Conservation (phyloP, 306 rosid genomes). For the Inga oerstediana region DNA sequence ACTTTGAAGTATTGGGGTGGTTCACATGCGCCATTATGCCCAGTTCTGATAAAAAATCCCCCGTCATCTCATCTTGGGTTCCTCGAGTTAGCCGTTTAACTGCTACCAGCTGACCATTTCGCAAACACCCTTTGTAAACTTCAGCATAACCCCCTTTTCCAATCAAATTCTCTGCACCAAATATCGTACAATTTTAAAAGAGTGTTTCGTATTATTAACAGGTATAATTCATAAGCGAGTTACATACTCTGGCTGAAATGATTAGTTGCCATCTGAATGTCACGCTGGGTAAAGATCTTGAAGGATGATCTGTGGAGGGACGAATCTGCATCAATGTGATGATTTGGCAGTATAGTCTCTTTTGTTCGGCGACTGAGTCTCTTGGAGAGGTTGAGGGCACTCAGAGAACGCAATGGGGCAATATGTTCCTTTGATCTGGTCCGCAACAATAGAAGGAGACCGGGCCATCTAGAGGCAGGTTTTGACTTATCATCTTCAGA, state of each 20-base stretch:
- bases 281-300: conserved; percentile 75
- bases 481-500: conserved; percentile 44
- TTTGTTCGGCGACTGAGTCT: conserved; percentile 74
- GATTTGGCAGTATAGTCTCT: conserved; percentile 53
- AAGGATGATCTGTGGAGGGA: conserved; percentile 63
- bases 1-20: conserved; percentile 83
- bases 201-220: conserved; percentile 4
- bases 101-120: conserved; percentile 74
- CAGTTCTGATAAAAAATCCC: conserved; percentile 81
- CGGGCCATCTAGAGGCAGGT: conserved; percentile 53
- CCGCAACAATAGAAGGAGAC: conserved; percentile 53
- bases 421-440: conserved; percentile 56
- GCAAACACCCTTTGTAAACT: conserved; percentile 83
- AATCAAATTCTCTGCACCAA: conserved; percentile 77
- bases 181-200: neutral
- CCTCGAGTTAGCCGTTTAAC: conserved; percentile 77
- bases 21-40: conserved; percentile 93
- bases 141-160: conserved; percentile 99
- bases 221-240: neutral
- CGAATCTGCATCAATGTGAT: conserved; percentile 44
- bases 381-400: conserved; percentile 54
- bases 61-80: conserved; percentile 71
- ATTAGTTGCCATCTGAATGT: conserved; percentile 73
- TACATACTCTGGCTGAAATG: conserved; percentile 69
- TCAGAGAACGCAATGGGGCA: conserved; percentile 59